A percentile compares a stretch with the other conserved stretches of the same genome.
Conservation (phyloP, 352 stramenopile genomes). For the Phytophthora syringae region DNA sequence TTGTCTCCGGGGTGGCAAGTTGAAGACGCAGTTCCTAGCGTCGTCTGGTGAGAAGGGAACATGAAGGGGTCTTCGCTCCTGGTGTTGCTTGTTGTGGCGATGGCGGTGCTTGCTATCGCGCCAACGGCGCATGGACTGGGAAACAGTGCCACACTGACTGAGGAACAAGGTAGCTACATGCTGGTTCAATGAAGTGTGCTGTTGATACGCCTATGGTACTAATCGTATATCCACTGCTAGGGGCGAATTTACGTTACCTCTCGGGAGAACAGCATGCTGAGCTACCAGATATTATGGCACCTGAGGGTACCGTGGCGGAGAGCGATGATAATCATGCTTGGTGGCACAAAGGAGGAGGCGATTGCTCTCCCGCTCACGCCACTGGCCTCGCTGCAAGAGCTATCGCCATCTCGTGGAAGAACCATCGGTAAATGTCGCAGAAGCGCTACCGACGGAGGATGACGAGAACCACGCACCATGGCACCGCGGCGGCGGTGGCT, state of each 20-base stretch:
- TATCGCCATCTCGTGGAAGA: neutral
- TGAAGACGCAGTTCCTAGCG: too few relatives aligned
- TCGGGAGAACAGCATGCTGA: neutral
- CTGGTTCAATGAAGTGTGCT: neutral
- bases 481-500: neutral
- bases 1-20: too few relatives aligned
- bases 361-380: neutral
- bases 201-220: too few relatives aligned
- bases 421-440: neutral
- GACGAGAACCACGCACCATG: neutral
- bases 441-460: neutral
- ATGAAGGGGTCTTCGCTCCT: constrained; percentile 5
- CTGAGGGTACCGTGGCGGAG: neutral
- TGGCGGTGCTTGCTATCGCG: constrained; percentile 1
- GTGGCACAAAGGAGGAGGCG: neutral
- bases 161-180: constrained; percentile 3
- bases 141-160: neutral
- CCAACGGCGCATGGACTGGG: neutral
- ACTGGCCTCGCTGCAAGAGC: neutral
- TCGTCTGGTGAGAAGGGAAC: too few relatives aligned
- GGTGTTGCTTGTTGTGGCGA: neutral
- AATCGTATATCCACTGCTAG: neutral
- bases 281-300: neutral
- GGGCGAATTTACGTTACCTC: neutral
- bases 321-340: neutral